Base-by-base conservation (phyloP, 2,329 filamentous ascomycete genomes). In the Bipolaris victoriae region DNA sequence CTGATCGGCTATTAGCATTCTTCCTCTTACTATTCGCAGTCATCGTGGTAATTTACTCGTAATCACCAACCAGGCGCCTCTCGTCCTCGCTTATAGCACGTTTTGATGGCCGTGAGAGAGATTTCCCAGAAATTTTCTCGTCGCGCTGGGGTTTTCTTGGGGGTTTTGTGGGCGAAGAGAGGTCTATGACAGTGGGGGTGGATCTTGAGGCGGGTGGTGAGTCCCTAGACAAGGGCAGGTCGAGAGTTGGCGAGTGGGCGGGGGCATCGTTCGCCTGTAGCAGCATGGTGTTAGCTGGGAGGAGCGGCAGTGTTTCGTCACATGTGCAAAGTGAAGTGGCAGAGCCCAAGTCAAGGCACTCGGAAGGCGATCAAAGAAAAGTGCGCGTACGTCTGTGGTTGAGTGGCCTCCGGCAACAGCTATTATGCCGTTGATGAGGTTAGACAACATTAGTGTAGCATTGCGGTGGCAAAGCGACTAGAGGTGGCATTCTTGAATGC, bases 261-360 rank as follows among this genome's bases (percentile, higher is more conserved):
- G 45, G 40, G 46, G 58, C 67, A 68, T 72, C 47, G 60, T 64
- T 61, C 52, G 59, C 41, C 69, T 72, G 58, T n/a, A 29, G 24
- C 41, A 47, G 44, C 64, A 66, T 65, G 52, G 49, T 15, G 57
- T 70, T 60, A 68, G 67, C 49, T 49, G 29, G 31, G 22, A 45
- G 43, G 13, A 49, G 26, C 18, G 37, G 43, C 22, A 20, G 35
- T 31, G 7, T 37, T 26, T 10, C 5, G 18, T 22, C 7, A 33
- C 26, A 5, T 24, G 39, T 37, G 36, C 56, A 35, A 31, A 13
- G 29, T 31, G 29, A 31, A 43, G 22, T 35, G 29, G 37, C n/a
- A 26, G 49, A 24, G 26, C 18, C 22, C 22, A 36, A 37, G 15
- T 45, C 1, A 40, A 26, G 44, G 39, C 48, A 15, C 31, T 44